These are phyloP conservation scores for Leptographium wingfieldii DNA, from an alignment of 2,329 filamentous ascomycete genomes.

Conservation along the genomic window DNA sequence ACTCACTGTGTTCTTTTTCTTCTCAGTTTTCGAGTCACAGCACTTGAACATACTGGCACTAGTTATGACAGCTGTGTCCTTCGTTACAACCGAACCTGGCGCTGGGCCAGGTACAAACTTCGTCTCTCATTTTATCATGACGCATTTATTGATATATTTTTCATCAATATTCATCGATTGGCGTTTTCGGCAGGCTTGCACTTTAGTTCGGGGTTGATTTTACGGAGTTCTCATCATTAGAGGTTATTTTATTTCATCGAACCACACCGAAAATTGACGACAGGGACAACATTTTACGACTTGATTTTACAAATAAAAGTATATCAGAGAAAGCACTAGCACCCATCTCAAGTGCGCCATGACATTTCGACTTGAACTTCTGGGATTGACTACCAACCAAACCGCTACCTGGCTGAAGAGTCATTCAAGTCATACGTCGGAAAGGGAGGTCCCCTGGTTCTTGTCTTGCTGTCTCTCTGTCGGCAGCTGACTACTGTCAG, in stretches of 20 bases:
- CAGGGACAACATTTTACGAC: constrained; percentile 3
- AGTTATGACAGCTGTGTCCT: not conserved
- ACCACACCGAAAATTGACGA: constrained; percentile 6
- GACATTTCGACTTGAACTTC: not conserved
- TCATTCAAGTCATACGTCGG: not conserved
- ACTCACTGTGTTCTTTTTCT: too few relatives aligned
- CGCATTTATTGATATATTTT: not conserved
- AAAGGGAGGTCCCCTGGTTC: not conserved
- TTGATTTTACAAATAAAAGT: not conserved
- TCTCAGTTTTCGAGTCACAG: not conserved
- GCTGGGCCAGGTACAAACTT: not conserved
- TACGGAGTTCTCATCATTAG: constrained; percentile 1
- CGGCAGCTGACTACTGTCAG: not conserved
- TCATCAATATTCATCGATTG: constrained; percentile 13
- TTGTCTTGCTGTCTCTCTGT: not conserved
- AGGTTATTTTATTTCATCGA: not conserved
- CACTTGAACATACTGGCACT: not conserved
- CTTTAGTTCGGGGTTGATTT: not conserved
- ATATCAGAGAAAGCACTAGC: not conserved
- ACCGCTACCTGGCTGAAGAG: not conserved
- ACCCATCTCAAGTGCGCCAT: not conserved
- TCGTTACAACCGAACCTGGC: not conserved
- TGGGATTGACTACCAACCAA: not conserved
- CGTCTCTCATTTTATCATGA: not conserved
- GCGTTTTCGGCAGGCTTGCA: constrained; percentile 14